Conservation (phyloP, 169 alveolate species). For the Amoebophrya sp. region DNA sequence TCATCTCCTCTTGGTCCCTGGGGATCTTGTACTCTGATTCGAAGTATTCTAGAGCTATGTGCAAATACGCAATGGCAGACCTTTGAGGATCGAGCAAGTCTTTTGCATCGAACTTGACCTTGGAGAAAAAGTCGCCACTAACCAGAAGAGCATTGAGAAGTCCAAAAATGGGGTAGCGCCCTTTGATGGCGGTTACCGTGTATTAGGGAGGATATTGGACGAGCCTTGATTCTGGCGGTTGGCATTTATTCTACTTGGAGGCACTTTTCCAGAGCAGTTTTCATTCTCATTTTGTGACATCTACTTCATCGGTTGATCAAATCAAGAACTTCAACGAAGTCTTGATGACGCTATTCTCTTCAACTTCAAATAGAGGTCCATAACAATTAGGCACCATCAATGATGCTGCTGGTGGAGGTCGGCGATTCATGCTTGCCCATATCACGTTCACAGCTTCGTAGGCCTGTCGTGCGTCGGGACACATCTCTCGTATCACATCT, state of each 20-base stretch:
- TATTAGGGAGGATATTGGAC: no score
- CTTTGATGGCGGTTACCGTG: not conserved
- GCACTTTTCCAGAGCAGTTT: not conserved
- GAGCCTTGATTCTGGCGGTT: no score
- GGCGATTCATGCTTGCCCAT: not conserved
- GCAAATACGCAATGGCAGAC: not conserved
- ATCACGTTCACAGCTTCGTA: not conserved
- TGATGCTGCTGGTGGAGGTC: no score
- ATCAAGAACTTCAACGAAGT: no score
- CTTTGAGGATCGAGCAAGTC: not conserved
- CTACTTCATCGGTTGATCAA: no score
- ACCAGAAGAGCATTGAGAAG: not conserved
- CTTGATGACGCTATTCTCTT: no score
- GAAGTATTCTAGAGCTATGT: not conserved
- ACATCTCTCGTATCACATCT: not conserved
- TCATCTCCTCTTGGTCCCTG: no score
- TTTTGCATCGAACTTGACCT: not conserved
- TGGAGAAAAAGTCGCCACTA: not conserved
- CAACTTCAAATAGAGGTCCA: no score
- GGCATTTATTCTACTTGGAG: not conserved
- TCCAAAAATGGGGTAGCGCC: not conserved
- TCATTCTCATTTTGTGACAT: no score
- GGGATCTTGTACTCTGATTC: no score
- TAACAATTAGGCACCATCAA: no score
- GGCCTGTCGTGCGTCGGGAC: not conserved